Evolutionary conservation across 2,329 filamentous ascomycete species (phyloP).

Genomic region (Penicillium sp.): DNA sequence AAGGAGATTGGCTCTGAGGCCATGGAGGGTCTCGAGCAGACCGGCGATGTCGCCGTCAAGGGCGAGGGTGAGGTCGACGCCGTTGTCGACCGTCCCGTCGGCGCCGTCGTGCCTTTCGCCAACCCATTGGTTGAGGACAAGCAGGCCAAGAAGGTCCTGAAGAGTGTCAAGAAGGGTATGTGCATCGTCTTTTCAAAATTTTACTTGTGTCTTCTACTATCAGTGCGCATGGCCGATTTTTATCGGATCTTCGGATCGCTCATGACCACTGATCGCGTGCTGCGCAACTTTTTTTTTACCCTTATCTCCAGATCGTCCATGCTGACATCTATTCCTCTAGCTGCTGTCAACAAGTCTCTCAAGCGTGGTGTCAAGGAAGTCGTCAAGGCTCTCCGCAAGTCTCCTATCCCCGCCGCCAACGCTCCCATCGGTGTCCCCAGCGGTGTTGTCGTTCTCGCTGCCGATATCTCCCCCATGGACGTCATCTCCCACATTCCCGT

Average conservation of each 20-base stretch:
- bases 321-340: slow-evolving; percentile 48
- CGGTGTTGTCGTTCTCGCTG: slow-evolving; percentile 83
- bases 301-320: background rate
- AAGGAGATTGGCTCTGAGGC: slow-evolving; percentile 38
- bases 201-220: background rate
- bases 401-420: slow-evolving; percentile 65
- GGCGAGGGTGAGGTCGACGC: slow-evolving; percentile 25
- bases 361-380: slow-evolving; percentile 99
- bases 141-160: slow-evolving; percentile 50
- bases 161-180: slow-evolving; percentile 52
- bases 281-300: slow-evolving; percentile 1
- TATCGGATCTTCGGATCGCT: background rate
- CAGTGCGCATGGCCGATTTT: background rate
- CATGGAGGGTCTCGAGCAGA: slow-evolving; percentile 34
- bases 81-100: slow-evolving; percentile 37
- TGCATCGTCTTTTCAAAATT: background rate
- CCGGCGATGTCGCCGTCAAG: slow-evolving; percentile 18
- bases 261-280: background rate
- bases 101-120: slow-evolving; percentile 50
- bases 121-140: slow-evolving; percentile 51
- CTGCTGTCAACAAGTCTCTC: slow-evolving; percentile 90
- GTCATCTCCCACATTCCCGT: slow-evolving; percentile 98
- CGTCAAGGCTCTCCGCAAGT: slow-evolving; percentile 96
- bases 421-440: slow-evolving; percentile 62
- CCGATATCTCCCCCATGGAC: slow-evolving; percentile 97